Percentiles rank a stretch among this genome's conserved stretches.
phyloP scores from a whole-genome alignment of 768 basidiomycete species.

The Amanita thiersii region DNA sequence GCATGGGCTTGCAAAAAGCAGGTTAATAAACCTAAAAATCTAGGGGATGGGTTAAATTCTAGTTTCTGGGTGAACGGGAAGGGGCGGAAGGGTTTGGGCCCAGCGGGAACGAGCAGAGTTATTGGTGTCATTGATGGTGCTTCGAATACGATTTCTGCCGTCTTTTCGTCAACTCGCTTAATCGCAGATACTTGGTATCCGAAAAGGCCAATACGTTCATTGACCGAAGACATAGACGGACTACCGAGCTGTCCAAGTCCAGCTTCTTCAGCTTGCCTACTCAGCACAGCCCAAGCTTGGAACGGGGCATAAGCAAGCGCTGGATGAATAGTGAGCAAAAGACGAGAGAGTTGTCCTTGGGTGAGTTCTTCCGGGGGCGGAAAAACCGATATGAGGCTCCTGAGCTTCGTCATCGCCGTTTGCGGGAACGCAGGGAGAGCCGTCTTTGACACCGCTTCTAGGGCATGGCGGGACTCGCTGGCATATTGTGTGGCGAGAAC shows the following conservation, averaged over 20 bases:
- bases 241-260: slow-evolving; percentile 47
- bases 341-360: slow-evolving; percentile 41
- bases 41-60: slow-evolving; percentile 36
- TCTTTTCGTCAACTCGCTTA: slow-evolving; percentile 28
- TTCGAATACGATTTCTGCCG: slow-evolving; percentile 35
- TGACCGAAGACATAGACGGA: slow-evolving; percentile 30
- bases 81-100: slow-evolving; percentile 33
- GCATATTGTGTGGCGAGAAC: slow-evolving; percentile 58
- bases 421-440: slow-evolving; percentile 57
- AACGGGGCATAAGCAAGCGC: slow-evolving; percentile 45
- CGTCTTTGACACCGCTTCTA: slow-evolving; percentile 46
- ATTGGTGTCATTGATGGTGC: slow-evolving; percentile 18
- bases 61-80: slow-evolving; percentile 33
- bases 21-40: slow-evolving; percentile 53
- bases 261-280: slow-evolving; percentile 43
- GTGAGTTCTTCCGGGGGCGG: slow-evolving; percentile 34
- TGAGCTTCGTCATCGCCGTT: slow-evolving; percentile 47
- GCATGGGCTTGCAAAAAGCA: slow-evolving; percentile 56
- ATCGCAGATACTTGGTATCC: slow-evolving; percentile 41
- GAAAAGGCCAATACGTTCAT: slow-evolving; percentile 39
- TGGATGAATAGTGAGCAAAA: slow-evolving; percentile 54
- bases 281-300: slow-evolving; percentile 56
- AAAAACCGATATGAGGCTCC: slow-evolving; percentile 35
- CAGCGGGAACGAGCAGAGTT: slow-evolving; percentile 37
- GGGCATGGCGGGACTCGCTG: slow-evolving; percentile 44